A percentile compares a stretch with the other conserved stretches of the same genome.
Evolutionary conservation across 192 early-diverging fungal species (phyloP).

Genomic region (Podila horticola): DNA sequence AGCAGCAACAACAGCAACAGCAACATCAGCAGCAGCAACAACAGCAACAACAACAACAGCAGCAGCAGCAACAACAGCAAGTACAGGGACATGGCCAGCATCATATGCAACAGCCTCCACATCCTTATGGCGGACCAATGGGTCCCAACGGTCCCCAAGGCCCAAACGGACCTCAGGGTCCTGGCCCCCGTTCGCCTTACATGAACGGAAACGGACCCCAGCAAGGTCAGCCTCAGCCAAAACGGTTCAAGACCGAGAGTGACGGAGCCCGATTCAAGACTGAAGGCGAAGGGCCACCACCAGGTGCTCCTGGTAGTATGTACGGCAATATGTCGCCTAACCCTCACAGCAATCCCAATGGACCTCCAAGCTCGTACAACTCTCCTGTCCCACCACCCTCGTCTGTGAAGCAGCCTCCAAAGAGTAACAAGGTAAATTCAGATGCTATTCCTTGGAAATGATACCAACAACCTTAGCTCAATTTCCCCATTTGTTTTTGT

Average conservation of each 20-base stretch:
- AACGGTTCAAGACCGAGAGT: constrained; percentile 44
- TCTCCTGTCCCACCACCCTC: constrained; percentile 31
- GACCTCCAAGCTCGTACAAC: constrained; percentile 48
- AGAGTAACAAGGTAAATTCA: constrained; percentile 21
- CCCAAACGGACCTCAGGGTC: constrained; percentile 26
- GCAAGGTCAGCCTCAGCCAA: constrained; percentile 52
- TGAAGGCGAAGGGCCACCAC: constrained; percentile 43
- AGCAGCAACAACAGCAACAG: constrained; percentile 21
- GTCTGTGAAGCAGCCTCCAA: constrained; percentile 21
- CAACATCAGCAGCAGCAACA: not conserved
- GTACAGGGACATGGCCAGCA: constrained; percentile 26
- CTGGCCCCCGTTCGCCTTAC: constrained; percentile 49
- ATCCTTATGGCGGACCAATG: constrained; percentile 42
- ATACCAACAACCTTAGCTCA: not conserved
- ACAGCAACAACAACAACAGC: constrained; percentile 31
- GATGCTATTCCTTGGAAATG: not conserved
- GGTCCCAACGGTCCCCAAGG: constrained; percentile 42
- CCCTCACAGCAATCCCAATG: constrained; percentile 56
- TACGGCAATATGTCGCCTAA: constrained; percentile 53
- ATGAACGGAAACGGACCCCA: constrained; percentile 51
- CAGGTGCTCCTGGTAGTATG: constrained; percentile 37
- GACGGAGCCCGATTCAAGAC: constrained; percentile 40
- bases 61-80: constrained; percentile 32
- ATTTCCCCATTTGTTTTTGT: not conserved
- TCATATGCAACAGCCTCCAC: constrained; percentile 21